phyloP scores from a whole-genome alignment of 257 asterid genomes.

The Lithospermum erythrorhizon region DNA sequence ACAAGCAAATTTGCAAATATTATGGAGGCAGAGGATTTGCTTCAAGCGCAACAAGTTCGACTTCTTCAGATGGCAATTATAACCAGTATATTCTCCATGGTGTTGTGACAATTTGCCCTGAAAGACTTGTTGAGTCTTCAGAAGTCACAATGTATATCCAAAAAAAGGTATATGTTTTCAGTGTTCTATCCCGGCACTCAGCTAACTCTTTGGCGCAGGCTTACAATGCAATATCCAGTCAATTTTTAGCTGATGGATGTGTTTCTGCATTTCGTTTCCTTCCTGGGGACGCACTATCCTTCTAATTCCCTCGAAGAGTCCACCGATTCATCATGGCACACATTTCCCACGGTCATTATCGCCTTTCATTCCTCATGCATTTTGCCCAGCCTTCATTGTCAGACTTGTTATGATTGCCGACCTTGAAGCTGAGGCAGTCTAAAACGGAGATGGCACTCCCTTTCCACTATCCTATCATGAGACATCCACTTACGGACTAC shows the following conservation, averaged over 20 bases:
- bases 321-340: conserved; percentile 53
- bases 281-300: conserved; percentile 44
- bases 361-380: conserved; percentile 48
- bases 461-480: conserved; percentile 37
- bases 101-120: not conserved
- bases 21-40: not conserved
- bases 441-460: conserved; percentile 47
- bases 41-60: too few relatives aligned
- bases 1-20: not conserved
- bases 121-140: conserved; percentile 29
- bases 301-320: conserved; percentile 47
- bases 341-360: conserved; percentile 42
- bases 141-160: conserved; percentile 34
- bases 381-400: conserved; percentile 48
- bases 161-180: conserved; percentile 25
- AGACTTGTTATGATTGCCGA: conserved; percentile 36
- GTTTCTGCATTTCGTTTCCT: conserved; percentile 48
- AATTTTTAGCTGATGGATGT: conserved; percentile 49
- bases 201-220: conserved; percentile 83
- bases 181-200: conserved; percentile 53
- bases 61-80: not conserved
- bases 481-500: conserved; percentile 46
- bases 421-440: conserved; percentile 52
- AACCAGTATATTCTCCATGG: not conserved
- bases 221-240: conserved; percentile 40